Evolutionary conservation across 163 green algal species (phyloP), one percentile per base, ranked within the genome.

Genomic region (Scenedesmus sp.): DNA sequence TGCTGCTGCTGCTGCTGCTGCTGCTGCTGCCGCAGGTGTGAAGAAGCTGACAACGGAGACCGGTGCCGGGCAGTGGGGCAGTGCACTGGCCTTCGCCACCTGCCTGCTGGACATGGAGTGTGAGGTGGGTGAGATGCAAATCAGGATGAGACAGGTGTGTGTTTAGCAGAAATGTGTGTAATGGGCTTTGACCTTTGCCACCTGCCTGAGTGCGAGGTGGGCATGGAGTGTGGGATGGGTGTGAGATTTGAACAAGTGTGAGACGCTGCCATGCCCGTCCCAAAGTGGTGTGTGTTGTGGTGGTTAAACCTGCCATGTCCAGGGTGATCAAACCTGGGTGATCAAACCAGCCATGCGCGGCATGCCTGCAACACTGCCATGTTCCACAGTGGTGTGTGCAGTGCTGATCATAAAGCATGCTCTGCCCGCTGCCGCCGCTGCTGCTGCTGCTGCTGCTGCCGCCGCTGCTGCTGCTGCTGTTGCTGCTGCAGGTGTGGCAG

Each of bases 11-110:
- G 23, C 57, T 34, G 56, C 57, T 74, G 4, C 57, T 54, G 20
- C 16, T 56, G 13, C 46, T 86, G 76, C 76, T 84, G 26, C 76
- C 18, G 2, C 18, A 90, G 85, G 85, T 82, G 92, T 94, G 2
- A 92, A 92, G 70, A 94, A 92, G 92, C 88, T 94, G 62, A 94
- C 92, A 6, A 94, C 92, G 15, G 92, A 94, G 92, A 94, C 92
- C 20, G 92, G 92, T 18, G 92, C 92, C 13, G 92, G 92, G 3
- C 92, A 94, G 88, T 94, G 92, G 92, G 92, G 92, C 64, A 89
- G 85, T 79, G 82, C 83, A 66, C 88, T 94, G 4, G 64, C 92
- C 52, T 94, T 94, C 89, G 92, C 92, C 57, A 91, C 73, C 73
- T 91, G 83, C 26, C 88, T 94, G 9, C 77, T 94, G n/a, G 92